Percentiles rank a stretch among this genome's conserved stretches.
These are phyloP conservation scores for Lolium rigidum DNA, from an alignment of 176 grass and related monocot genomes.

Conservation along the genomic window DNA sequence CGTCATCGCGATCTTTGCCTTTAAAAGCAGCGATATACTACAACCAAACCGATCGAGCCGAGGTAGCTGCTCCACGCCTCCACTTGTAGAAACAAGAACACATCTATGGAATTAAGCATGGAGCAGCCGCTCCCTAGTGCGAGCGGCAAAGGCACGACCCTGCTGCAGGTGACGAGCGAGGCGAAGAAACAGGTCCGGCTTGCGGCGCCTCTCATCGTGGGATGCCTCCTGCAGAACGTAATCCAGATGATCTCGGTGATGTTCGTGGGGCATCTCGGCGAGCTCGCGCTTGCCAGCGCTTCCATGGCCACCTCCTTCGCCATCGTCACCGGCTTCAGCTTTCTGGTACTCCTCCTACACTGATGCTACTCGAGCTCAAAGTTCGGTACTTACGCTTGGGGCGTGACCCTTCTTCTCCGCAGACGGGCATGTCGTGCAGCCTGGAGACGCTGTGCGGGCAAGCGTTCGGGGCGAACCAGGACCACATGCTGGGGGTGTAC, in stretches of 20 bases:
- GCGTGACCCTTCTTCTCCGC: background rate
- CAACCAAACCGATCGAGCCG: no score
- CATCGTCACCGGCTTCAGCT: slow-evolving; percentile 54
- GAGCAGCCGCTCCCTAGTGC: no score
- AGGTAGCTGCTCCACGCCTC: no score
- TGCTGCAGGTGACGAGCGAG: slow-evolving; percentile 23
- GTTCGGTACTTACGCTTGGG: background rate
- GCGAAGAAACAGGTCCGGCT: slow-evolving; percentile 43
- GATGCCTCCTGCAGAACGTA: slow-evolving; percentile 52
- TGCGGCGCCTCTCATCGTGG: slow-evolving; percentile 40
- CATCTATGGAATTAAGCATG: no score
- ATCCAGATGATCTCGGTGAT: slow-evolving; percentile 61
- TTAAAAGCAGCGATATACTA: no score
- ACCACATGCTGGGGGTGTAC: slow-evolving; percentile 50
- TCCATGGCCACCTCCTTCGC: slow-evolving; percentile 60
- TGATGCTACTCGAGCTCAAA: background rate
- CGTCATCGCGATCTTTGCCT: no score
- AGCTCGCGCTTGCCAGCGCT: slow-evolving; percentile 56
- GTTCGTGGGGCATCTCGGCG: slow-evolving; percentile 52
- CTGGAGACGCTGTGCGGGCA: slow-evolving; percentile 41
- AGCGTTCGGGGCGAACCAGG: slow-evolving; percentile 45
- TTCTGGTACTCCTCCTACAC: slow-evolving; percentile 34
- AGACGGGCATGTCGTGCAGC: slow-evolving; percentile 25
- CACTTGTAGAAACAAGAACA: no score
- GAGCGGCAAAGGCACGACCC: no score